A percentile compares a stretch with the other conserved stretches of the same genome.
phyloP scores from a whole-genome alignment of 768 basidiomycete genomes.

The Lactarius sanguifluus region DNA sequence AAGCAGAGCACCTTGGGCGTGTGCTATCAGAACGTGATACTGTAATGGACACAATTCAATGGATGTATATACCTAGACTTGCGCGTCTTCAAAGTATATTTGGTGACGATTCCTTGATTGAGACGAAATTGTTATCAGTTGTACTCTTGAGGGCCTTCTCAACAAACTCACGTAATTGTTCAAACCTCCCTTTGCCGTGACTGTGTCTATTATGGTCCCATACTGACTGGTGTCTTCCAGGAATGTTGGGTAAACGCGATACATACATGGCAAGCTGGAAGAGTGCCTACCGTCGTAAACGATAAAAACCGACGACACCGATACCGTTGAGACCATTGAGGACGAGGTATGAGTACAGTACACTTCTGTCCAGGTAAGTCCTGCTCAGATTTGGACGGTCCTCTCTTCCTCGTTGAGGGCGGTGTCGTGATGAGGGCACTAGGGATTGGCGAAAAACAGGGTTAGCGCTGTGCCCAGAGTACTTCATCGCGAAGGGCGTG shows the following conservation, averaged over 20 bases:
- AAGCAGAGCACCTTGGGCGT: neutral
- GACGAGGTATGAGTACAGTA: constrained; percentile 26
- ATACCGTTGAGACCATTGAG: constrained; percentile 25
- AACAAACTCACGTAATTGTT: constrained; percentile 9
- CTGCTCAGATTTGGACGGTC: constrained; percentile 22
- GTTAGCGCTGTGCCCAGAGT: constrained; percentile 27
- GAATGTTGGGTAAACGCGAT: neutral
- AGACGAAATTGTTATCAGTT: neutral
- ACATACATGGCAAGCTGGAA: neutral
- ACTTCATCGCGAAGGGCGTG: constrained; percentile 25
- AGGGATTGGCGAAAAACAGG: constrained; percentile 30
- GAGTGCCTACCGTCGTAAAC: neutral
- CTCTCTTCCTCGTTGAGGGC: constrained; percentile 3
- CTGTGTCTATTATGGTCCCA: constrained; percentile 25
- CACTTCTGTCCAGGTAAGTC: constrained; percentile 30
- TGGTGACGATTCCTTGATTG: constrained; percentile 10
- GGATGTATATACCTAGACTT: neutral
- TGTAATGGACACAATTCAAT: neutral
- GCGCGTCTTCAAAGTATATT: constrained; percentile 7
- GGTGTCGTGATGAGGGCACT: constrained; percentile 28
- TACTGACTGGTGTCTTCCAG: constrained; percentile 26
- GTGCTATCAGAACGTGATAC: neutral
- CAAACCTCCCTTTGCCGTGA: constrained; percentile 17
- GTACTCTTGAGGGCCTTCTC: neutral
- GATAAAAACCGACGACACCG: constrained; percentile 4